These are phyloP conservation scores for Monascus purpureus DNA, from an alignment of 495 filamentous ascomycete genomes.

Conservation along the genomic window DNA sequence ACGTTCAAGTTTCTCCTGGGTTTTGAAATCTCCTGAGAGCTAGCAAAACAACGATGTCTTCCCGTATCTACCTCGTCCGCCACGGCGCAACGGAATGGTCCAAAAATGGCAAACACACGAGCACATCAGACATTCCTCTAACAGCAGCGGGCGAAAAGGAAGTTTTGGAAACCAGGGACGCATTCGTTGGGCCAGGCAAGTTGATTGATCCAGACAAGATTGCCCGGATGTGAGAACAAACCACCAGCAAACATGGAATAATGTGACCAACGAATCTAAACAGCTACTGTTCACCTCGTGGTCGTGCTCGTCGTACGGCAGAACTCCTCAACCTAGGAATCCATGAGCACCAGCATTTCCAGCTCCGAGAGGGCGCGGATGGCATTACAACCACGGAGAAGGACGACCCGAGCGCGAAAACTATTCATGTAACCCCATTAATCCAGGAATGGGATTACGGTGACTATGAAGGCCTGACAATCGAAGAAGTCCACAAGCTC, in stretches of 20 bases:
- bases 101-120: slow-evolving; percentile 5
- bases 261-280: too few species aligned
- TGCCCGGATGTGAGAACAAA: background rate
- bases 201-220: slow-evolving; percentile 3
- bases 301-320: slow-evolving; percentile 4
- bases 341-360: slow-evolving; percentile 3
- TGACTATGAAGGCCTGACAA: slow-evolving; percentile 7
- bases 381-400: background rate
- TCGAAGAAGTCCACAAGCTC: slow-evolving; percentile 1
- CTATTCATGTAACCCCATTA: slow-evolving; percentile 4
- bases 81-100: slow-evolving; percentile 20
- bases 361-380: slow-evolving; percentile 1
- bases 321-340: slow-evolving; percentile 5
- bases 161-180: background rate
- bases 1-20: too few species aligned
- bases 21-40: too few species aligned
- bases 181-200: background rate
- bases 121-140: slow-evolving; percentile 3
- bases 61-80: slow-evolving; percentile 17
- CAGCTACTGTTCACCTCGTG: slow-evolving; percentile 5
- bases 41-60: slow-evolving; percentile 12
- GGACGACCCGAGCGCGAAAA: background rate
- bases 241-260: background rate
- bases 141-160: slow-evolving; percentile 1
- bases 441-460: slow-evolving; percentile 8